Evolutionary conservation across 257 asterid genomes (phyloP).

Genomic region (Scutellaria galericulata): DNA sequence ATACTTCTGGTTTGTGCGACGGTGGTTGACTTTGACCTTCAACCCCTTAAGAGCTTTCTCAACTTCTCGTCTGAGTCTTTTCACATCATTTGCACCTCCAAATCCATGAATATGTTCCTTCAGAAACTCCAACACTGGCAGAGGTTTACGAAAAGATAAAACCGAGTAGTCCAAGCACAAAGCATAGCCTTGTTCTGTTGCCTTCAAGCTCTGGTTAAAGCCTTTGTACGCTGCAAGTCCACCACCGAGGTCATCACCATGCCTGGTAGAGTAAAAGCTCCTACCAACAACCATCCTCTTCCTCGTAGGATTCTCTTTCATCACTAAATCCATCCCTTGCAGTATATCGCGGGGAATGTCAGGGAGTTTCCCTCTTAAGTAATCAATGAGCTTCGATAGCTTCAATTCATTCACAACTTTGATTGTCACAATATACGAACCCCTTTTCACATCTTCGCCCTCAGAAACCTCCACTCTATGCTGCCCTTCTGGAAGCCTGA

Average conservation of each 20-base stretch:
- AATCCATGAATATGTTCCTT: conserved; percentile 34
- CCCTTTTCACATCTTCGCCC: conserved; percentile 46
- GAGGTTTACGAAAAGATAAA: conserved; percentile 54
- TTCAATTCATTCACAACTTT: conserved; percentile 50
- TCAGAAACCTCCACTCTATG: conserved; percentile 45
- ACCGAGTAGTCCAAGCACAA: conserved; percentile 66
- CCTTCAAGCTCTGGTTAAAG: conserved; percentile 63
- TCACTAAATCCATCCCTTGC: conserved; percentile 72
- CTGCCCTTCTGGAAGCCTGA: conserved; percentile 47
- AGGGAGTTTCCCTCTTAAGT: conserved; percentile 45
- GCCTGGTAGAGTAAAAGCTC: conserved; percentile 43
- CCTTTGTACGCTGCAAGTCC: conserved; percentile 70
- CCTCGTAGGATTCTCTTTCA: conserved; percentile 72
- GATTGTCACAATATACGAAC: conserved; percentile 45
- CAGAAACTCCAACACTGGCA: conserved; percentile 58
- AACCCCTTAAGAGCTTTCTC: conserved; percentile 51
- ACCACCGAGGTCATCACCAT: conserved; percentile 37
- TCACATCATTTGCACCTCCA: conserved; percentile 37
- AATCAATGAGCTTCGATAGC: conserved; percentile 55
- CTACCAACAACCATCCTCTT: conserved; percentile 48
- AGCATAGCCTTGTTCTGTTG: conserved; percentile 58
- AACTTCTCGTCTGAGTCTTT: neutral
- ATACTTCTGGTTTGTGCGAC: conserved; percentile 57
- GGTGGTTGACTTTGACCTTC: conserved; percentile 70
- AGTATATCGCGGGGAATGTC: conserved; percentile 60